Base-by-base conservation (phyloP, 2,329 filamentous ascomycete species). In the Fulvia fulva region DNA sequence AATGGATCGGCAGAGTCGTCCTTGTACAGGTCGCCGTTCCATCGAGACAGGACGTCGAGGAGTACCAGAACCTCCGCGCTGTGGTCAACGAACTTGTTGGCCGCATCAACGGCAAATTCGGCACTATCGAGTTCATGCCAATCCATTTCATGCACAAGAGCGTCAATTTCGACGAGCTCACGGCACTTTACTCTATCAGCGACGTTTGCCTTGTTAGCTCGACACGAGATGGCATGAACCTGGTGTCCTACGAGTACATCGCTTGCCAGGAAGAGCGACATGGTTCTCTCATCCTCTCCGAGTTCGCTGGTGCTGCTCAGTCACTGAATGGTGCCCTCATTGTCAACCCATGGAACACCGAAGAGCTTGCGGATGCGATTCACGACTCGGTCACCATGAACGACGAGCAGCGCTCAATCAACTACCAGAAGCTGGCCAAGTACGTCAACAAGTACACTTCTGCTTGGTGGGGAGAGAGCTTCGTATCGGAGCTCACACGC, bases 71-170 rank as follows among this genome's bases (percentile, higher is more conserved):
- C 71, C 81, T 99, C 34, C 87, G 93, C 26, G 91, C 92, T 21
- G 91, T 96, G 3, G 92, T 97, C 71, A 99, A 97, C 73, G 94
- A 99, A 78, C 83, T 97, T 11, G 93, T 97, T 14, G 94, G 94
- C 37, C 86, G 93, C 61, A 97, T 99, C 78, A 99, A 99, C 72
- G 94, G 94, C 70, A 91, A 90, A 72, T 97, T 97, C 70, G 92
- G 93, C 73, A 97, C 92, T 30, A 88, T 97, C 70, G 93, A 97
- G 75, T 97, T 97, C 78, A 97, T 96, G 88, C 94, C 94, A 0
- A 97, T 99, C 67, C 94, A 97, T 76, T 97, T 97, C 79, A 87
- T 97, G 69, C 94, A 97, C 78, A 95, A 97, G 77, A 96, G 90
- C 4, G 91, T 97, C 70, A 86, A 86, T 51, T 97, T 97, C 67